These are phyloP conservation scores for Medicago truncatula DNA, from an alignment of 306 rosid species.

Conservation along the genomic window DNA sequence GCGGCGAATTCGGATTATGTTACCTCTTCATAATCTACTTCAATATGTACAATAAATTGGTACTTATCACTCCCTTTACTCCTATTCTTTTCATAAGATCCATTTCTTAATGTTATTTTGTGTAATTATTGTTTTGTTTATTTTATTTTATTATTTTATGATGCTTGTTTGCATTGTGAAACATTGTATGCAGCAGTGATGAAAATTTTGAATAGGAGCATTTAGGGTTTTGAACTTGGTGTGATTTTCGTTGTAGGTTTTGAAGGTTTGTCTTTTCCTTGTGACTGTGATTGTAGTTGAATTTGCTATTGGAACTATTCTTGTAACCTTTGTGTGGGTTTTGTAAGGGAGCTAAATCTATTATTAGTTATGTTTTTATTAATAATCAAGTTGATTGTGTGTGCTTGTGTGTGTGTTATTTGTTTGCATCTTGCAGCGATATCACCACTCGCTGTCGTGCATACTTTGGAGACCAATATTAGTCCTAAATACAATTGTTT, in stretches of 20 bases:
- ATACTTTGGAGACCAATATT: too few species aligned
- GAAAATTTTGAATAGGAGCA: not conserved
- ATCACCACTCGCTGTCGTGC: too few species aligned
- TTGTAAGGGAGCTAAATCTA: too few species aligned
- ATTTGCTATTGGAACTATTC: conserved; percentile 76
- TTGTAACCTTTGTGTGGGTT: conserved; percentile 82
- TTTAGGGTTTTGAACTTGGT: conserved; percentile 17
- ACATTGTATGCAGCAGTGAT: conserved; percentile 8
- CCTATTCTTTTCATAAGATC: not conserved
- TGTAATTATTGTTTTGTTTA: not conserved
- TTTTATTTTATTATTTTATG: not conserved
- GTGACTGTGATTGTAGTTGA: conserved; percentile 71
- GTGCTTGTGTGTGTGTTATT: too few species aligned
- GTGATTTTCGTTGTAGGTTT: conserved; percentile 59
- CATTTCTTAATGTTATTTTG: not conserved
- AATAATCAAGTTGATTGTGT: too few species aligned
- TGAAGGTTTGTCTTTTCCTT: conserved; percentile 80
- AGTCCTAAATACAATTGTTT: too few species aligned
- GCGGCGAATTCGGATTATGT: too few species aligned
- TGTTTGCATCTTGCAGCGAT: too few species aligned
- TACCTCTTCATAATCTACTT: too few species aligned
- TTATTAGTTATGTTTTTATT: too few species aligned
- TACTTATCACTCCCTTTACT: too few species aligned
- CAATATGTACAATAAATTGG: too few species aligned
- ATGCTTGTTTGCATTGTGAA: not conserved